Evolutionary conservation across 305 asterid genomes (phyloP), one percentile per base, ranked within the genome.

Genomic region (Euphrasia arctica): DNA sequence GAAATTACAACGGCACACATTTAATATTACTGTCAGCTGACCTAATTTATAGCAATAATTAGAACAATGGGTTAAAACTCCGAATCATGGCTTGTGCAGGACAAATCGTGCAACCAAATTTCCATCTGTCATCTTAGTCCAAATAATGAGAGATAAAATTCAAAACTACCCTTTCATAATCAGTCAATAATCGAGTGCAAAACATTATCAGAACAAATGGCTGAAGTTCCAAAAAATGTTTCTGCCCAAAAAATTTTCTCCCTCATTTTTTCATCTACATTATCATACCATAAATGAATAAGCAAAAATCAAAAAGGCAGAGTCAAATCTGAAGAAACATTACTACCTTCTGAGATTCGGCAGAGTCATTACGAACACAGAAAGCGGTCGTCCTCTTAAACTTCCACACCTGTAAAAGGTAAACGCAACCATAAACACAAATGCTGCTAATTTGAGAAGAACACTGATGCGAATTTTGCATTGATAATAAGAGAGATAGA

Each of bases 361-460:
- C 77, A 29, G 63, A 62, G 63, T 59, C 70, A 63, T 13, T 65
- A 27, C 60, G 63, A 39, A 66, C 73, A 55, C 78, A 69, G 69
- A 74, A 72, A 65, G 66, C 22, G 61, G 43, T 70, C 32, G 54
- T 68, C 68, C 70, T 74, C 72, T 67, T 73, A 62, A 67, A 63
- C 59, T 69, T 62, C 75, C 77, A 72, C 49, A 61, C 71, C 88
- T 83, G 69, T 41, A 70, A 63, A 63, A 75, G 22, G 22, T 18
- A 18, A 18, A 18, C 22, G 13, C 67, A 54, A 36, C 41, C 9
- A 43, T 18, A 18, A 66, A 67, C 43, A 42, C 43, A 65, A 72
- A 42, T 14, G 55, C 49, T 2, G 59, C 22, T n/a, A 54, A 28
- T 1, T 14, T 13, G 49, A n/a, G 54, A 34, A 41, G 13, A 64